Conservation (phyloP, 345 rosid genomes). For the Passiflora organensis region DNA sequence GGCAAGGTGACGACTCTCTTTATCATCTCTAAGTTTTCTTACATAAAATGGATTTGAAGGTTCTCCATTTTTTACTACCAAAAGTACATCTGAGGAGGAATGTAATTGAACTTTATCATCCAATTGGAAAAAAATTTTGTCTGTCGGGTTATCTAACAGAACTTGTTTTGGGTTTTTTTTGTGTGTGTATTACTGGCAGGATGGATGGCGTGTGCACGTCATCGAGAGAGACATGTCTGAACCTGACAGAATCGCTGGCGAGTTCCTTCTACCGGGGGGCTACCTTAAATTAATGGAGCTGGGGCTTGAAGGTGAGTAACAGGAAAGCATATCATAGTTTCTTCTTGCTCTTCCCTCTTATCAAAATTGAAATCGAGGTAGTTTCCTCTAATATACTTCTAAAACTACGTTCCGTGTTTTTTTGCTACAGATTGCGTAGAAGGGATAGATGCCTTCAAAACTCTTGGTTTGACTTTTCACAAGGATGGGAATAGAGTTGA, state of each 20-base stretch:
- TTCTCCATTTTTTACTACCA: no score
- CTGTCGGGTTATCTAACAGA: no score
- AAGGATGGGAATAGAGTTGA: conserved; percentile 37
- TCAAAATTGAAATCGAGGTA: not conserved
- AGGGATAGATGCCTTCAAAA: conserved; percentile 46
- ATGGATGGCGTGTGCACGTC: conserved; percentile 1
- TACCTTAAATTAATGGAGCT: conserved; percentile 34
- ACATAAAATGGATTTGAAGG: no score
- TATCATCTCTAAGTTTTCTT: not conserved
- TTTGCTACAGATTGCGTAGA: conserved; percentile 44
- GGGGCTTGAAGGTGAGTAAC: conserved; percentile 29
- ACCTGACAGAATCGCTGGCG: conserved; percentile 25
- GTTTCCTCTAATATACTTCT: not conserved
- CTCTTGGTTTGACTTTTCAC: conserved; percentile 48
- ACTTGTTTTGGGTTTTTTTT: no score
- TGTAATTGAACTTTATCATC: no score
- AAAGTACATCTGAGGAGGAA: no score
- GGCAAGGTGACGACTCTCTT: not conserved
- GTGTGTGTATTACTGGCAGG: conserved; percentile 9
- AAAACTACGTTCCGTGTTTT: not conserved
- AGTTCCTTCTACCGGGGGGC: conserved; percentile 36
- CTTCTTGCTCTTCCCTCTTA: no score
- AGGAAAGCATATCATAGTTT: no score
- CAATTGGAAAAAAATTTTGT: no score
- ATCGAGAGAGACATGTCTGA: conserved; percentile 14